These are phyloP conservation scores for Globisporangium parvum DNA, from an alignment of 352 stramenopile genomes.

Conservation along the genomic window DNA sequence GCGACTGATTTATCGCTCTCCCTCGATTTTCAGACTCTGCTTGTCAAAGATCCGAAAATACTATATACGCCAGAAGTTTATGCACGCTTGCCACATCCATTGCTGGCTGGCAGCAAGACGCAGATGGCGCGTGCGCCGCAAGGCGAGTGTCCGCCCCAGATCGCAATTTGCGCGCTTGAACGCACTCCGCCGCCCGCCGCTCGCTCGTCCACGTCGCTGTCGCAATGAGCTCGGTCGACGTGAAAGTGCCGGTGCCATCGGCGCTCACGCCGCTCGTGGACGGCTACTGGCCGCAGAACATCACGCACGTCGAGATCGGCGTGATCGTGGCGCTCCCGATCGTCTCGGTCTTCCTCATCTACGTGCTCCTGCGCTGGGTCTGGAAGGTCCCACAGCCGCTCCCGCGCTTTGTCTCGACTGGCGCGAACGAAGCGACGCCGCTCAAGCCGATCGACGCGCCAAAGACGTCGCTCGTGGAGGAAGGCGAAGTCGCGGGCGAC, in stretches of 20 bases:
- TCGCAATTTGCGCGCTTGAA: constrained; percentile 16
- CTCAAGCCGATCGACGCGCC: constrained; percentile 24
- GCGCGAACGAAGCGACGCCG: constrained; percentile 24
- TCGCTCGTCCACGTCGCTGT: not conserved
- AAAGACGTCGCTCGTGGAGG: constrained; percentile 46
- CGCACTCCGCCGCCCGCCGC: constrained; percentile 2
- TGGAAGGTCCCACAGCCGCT: constrained; percentile 47
- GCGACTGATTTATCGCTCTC: no score
- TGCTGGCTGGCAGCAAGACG: no score
- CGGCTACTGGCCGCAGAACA: constrained; percentile 21
- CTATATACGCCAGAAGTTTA: no score
- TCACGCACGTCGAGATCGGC: constrained; percentile 11
- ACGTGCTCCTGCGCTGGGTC: constrained; percentile 57
- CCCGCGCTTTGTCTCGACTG: constrained; percentile 27
- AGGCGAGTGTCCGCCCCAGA: not conserved
- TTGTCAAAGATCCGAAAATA: no score
- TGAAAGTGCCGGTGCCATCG: constrained; percentile 9
- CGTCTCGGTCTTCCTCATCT: constrained; percentile 40
- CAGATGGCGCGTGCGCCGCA: no score
- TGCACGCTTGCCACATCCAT: no score
- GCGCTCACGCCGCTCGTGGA: constrained; percentile 4
- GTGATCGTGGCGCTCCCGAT: constrained; percentile 38
- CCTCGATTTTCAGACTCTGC: no score
- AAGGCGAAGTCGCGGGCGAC: constrained; percentile 49
- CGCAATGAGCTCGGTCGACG: constrained; percentile 12